Evolutionary conservation across 192 early-diverging fungal genomes (phyloP).

Genomic region (Gigaspora rosea): DNA sequence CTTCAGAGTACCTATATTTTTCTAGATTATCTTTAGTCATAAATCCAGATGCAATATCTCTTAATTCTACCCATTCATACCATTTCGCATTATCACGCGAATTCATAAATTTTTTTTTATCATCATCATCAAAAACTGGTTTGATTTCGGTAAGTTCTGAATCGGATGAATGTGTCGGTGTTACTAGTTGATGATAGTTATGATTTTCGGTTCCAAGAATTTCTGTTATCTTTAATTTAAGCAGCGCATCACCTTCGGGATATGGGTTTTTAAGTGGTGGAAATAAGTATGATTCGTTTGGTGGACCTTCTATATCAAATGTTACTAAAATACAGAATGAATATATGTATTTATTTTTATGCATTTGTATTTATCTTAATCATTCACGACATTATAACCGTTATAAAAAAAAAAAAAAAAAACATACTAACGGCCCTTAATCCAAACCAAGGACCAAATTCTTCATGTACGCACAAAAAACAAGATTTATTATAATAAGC

Average conservation of each 20-base stretch:
- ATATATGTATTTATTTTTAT: too few relatives aligned
- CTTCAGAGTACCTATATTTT: not conserved
- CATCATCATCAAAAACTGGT: not conserved
- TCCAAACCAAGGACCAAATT: conserved; percentile 16
- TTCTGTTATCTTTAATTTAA: not conserved
- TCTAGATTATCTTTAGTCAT: not conserved
- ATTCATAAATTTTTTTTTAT: not conserved
- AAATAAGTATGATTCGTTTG: not conserved
- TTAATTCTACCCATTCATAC: conserved; percentile 16
- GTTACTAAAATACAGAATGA: not conserved
- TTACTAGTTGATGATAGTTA: not conserved
- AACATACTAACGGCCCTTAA: conserved; percentile 8
- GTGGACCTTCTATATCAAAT: conserved; percentile 18
- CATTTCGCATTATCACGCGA: not conserved
- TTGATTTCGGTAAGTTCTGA: too few relatives aligned
- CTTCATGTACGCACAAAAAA: conserved; percentile 6
- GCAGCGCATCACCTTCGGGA: not conserved
- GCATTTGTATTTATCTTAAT: too few relatives aligned
- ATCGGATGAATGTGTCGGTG: too few relatives aligned
- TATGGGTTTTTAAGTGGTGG: conserved; percentile 15
- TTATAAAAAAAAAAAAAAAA: too few relatives aligned
- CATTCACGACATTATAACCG: too few relatives aligned
- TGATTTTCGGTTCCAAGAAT: conserved; percentile 8
- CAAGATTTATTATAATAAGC: conserved; percentile 18
- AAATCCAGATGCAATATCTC: conserved; percentile 5